Percentiles rank a stretch among this genome's conserved stretches.
Conservation (phyloP, 179 eudicot species). For the Camellia oleifera region DNA sequence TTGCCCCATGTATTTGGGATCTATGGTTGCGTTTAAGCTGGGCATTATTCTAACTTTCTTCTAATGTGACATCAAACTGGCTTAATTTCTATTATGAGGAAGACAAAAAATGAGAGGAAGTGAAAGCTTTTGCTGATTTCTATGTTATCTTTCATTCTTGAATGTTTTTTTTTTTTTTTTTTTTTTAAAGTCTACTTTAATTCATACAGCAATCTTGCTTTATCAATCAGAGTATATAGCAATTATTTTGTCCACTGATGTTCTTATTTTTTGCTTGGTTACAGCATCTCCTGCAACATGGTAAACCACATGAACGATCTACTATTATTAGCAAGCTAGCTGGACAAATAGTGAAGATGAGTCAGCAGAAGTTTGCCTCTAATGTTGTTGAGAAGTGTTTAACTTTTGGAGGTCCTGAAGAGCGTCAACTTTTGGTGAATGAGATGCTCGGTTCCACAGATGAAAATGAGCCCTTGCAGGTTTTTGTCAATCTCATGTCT, state of each 20-base stretch:
- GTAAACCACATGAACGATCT: conserved; percentile 51
- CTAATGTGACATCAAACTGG: background rate
- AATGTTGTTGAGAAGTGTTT: conserved; percentile 68
- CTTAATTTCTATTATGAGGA: background rate
- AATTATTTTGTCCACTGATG: background rate
- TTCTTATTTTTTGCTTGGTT: conserved; percentile 7
- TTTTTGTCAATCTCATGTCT: conserved; percentile 5
- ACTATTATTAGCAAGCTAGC: conserved; percentile 49
- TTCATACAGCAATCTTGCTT: background rate
- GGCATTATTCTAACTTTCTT: background rate
- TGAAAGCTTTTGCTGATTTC: background rate
- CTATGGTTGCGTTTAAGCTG: background rate
- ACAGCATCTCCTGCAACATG: conserved; percentile 56
- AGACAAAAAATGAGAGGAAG: background rate
- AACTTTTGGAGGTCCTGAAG: conserved; percentile 47
- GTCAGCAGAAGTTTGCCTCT: conserved; percentile 62
- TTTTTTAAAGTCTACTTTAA: background rate
- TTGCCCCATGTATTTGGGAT: background rate
- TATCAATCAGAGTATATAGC: background rate
- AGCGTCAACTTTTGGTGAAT: conserved; percentile 49
- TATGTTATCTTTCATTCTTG: background rate
- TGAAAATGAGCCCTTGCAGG: conserved; percentile 59
- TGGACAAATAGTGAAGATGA: conserved; percentile 66
- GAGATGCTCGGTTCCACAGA: conserved; percentile 66
- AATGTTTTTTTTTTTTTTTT: background rate